These are phyloP conservation scores for Naumovozyma castellii DNA, from an alignment of 805 yeast species.

Conservation along the genomic window DNA sequence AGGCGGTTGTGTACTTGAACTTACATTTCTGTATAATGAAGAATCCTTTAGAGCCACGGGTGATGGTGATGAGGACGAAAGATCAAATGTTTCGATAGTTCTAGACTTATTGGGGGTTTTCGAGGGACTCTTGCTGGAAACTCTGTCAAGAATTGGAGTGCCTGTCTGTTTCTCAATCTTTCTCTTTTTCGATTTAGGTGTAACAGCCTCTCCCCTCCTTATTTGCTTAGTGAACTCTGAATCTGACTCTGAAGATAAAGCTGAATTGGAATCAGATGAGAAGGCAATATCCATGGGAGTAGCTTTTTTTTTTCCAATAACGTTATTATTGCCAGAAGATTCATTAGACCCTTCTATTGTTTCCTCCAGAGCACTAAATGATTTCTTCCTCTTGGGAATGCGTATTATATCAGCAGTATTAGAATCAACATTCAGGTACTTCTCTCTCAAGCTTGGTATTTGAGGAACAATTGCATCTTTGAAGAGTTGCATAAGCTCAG, in stretches of 20 bases:
- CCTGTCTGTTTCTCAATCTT: constrained; percentile 6
- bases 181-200: constrained; percentile 6
- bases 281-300: background rate
- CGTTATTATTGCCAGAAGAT: background rate
- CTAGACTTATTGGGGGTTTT: constrained; percentile 18
- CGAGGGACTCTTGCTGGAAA: constrained; percentile 18
- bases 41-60: too few species aligned
- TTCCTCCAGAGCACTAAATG: too few species aligned
- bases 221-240: background rate
- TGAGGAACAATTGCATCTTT: constrained; percentile 43
- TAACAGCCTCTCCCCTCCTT: background rate
- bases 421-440: constrained; percentile 5
- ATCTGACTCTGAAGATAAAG: background rate
- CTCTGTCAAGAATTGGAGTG: constrained; percentile 20
- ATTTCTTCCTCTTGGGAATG: too few species aligned
- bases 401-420: background rate
- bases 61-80: constrained; percentile 4
- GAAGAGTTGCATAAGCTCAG: constrained; percentile 53
- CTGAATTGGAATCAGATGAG: background rate
- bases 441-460: constrained; percentile 34
- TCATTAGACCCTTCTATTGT: too few species aligned
- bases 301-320: too few species aligned
- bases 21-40: too few species aligned
- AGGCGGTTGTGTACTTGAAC: background rate
- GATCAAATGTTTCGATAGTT: constrained; percentile 17